A percentile compares a stretch with the other conserved stretches of the same genome.
Conservation (phyloP, 768 basidiomycete species). For the Kwoniella botswanensis region DNA sequence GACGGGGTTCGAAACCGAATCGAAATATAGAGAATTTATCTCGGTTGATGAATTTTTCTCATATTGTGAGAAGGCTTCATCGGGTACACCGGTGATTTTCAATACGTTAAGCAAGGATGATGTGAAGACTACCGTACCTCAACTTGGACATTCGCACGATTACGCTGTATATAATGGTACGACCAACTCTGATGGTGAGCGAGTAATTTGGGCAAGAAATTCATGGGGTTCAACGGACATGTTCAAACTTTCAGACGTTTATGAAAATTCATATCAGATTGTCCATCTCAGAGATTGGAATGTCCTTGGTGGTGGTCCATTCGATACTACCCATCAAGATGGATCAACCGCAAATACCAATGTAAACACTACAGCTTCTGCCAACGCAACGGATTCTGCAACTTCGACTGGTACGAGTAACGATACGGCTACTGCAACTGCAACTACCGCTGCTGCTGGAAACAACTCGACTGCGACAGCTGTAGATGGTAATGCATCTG, state of each 20-base stretch:
- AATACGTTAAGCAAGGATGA: slow-evolving; percentile 17
- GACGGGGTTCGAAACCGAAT: slow-evolving; percentile 19
- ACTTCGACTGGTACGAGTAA: not conserved
- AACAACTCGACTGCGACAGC: not conserved
- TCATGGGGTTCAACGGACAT: slow-evolving; percentile 28
- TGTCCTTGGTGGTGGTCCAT: slow-evolving; percentile 13
- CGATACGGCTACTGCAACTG: not conserved
- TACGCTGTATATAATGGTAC: slow-evolving; percentile 23
- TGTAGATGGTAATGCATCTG: too few species aligned
- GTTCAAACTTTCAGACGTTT: slow-evolving; percentile 21
- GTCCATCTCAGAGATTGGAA: slow-evolving; percentile 23
- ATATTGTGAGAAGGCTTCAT: not conserved
- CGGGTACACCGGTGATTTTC: slow-evolving; percentile 21
- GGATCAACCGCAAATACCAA: not conserved
- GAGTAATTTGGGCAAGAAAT: slow-evolving; percentile 26
- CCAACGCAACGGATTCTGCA: not conserved
- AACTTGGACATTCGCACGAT: slow-evolving; percentile 27
- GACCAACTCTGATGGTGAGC: slow-evolving; percentile 8
- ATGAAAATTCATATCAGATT: slow-evolving; percentile 18
- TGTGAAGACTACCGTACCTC: slow-evolving; percentile 5
- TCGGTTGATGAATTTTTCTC: slow-evolving; percentile 18
- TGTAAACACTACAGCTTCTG: not conserved
- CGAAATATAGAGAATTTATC: not conserved
- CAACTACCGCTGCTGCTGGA: not conserved
- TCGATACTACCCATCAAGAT: slow-evolving; percentile 1